Base-by-base conservation (phyloP, 331 rosid species). In the Rhamnella rubrinervis region DNA sequence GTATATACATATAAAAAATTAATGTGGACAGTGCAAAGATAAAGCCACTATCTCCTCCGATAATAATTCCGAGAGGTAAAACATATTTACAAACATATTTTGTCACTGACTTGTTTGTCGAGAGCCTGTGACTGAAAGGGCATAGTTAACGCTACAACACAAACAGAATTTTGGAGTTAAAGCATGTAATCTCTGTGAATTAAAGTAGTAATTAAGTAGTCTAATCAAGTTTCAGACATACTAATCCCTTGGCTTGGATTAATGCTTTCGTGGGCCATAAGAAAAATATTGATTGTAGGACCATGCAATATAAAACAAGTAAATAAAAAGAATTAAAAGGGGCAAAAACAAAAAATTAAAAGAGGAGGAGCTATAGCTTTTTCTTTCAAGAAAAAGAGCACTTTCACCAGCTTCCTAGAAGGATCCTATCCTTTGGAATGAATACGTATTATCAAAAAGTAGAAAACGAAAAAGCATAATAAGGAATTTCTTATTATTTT, bases 391-490 rank as follows among this genome's bases (percentile, higher is more conserved):
- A 31, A 31, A 31, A 38, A 55, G 47, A 50, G 16, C 65, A 56
- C 63, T 55, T 68, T 55, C 65, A 66, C 70, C 70, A 66, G 52
- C 63, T 68, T 68, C 73, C 63, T 68, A 68, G 63, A 68, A 68
- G 73, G 55, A 68, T 66, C 70, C 57, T 66, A 66, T 66, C 59
- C 70, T 63, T 63, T 7, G 35, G 37, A 41, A 63, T 63, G 41
- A 40, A 63, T 63, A 63, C 53, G 67, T 63, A 39, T 18, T 21
- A 20, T 10, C 18, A 40, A 8, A 62, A 63, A 63, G 31, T 12
- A 41, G 37, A 39, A 41, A 63, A 62, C 31, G 53, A 62, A 39
- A 20, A 44, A n/a, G 21, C 11, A 4, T 5, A 23, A 63, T 9
- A 63, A 12, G n/a, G 44, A 59, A 59, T 6, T 31, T 59, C 41